Percentiles rank a stretch among this genome's conserved stretches.
Evolutionary conservation across 73 alveolate genomes (phyloP).

Genomic region (Tetrahymena malaccensis): DNA sequence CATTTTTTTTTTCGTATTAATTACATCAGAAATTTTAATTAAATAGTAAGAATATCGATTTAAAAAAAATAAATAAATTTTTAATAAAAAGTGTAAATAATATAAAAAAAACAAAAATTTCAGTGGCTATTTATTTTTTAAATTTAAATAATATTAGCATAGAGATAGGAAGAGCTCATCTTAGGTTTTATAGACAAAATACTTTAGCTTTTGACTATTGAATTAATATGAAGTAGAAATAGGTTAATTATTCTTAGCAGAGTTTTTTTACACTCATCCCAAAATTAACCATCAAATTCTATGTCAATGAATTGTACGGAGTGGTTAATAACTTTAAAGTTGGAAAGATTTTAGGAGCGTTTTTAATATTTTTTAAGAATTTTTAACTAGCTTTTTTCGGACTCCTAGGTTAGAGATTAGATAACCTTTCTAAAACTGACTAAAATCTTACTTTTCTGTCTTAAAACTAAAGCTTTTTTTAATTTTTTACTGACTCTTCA

Average conservation of each 20-base stretch:
- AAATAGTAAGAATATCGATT: background rate
- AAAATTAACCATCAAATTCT: background rate
- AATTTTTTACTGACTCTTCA: background rate
- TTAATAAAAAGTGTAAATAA: background rate
- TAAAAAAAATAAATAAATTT: no score
- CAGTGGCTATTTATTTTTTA: background rate
- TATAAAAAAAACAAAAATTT: no score
- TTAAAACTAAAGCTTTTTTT: background rate
- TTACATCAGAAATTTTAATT: background rate
- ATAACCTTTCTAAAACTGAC: background rate
- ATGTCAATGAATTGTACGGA: background rate
- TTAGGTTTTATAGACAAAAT: no score
- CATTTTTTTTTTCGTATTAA: background rate
- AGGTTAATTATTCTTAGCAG: background rate
- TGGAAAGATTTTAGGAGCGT: background rate
- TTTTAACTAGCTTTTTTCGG: background rate
- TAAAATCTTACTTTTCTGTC: background rate
- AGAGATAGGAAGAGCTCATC: background rate
- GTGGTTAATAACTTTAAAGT: background rate
- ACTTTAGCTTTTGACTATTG: background rate
- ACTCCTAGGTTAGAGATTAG: background rate
- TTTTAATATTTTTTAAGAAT: background rate
- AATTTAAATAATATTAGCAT: no score
- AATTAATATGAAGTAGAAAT: background rate
- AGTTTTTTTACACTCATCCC: background rate